Conservation (phyloP, 257 asterid genomes). For the Solanum virginianum region DNA sequence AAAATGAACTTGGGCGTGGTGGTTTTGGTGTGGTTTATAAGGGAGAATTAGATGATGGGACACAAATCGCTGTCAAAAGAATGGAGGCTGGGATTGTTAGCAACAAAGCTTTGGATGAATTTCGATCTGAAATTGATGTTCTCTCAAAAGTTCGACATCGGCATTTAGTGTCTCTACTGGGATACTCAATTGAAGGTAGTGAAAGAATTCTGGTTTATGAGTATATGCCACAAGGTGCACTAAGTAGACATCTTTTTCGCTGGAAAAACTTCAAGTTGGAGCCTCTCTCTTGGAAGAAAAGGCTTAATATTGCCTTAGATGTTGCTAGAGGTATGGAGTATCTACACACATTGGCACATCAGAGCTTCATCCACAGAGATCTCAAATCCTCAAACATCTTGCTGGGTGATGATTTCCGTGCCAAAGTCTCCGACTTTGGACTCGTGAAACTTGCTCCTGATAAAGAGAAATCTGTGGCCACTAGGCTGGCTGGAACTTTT, state of each 20-base stretch:
- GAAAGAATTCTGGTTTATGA: conserved; percentile 79
- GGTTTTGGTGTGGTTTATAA: conserved; percentile 88
- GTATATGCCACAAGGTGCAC: conserved; percentile 88
- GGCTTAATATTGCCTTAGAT: conserved; percentile 79
- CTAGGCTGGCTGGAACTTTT: conserved; percentile 86
- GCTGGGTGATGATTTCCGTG: conserved; percentile 73
- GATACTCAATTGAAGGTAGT: conserved; percentile 55
- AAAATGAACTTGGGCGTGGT: conserved; percentile 86
- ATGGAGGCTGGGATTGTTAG: conserved; percentile 71
- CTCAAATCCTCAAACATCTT: conserved; percentile 77
- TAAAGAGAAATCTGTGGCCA: conserved; percentile 63
- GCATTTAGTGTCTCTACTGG: conserved; percentile 85
- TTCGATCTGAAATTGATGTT: conserved; percentile 70
- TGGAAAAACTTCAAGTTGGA: conserved; percentile 62
- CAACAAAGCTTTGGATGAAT: conserved; percentile 65
- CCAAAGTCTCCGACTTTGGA: conserved; percentile 82
- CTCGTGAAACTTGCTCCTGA: conserved; percentile 88
- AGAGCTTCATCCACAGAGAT: conserved; percentile 76
- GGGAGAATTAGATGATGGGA: conserved; percentile 79
- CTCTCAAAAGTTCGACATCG: conserved; percentile 85
- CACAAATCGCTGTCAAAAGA: conserved; percentile 80
- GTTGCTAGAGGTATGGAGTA: conserved; percentile 89
- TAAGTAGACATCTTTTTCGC: conserved; percentile 70
- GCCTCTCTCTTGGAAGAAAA: conserved; percentile 85
- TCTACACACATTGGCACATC: conserved; percentile 71